Base-by-base conservation (phyloP, 202 grass and related monocot genomes). In the Cymbopogon flexuosus region DNA sequence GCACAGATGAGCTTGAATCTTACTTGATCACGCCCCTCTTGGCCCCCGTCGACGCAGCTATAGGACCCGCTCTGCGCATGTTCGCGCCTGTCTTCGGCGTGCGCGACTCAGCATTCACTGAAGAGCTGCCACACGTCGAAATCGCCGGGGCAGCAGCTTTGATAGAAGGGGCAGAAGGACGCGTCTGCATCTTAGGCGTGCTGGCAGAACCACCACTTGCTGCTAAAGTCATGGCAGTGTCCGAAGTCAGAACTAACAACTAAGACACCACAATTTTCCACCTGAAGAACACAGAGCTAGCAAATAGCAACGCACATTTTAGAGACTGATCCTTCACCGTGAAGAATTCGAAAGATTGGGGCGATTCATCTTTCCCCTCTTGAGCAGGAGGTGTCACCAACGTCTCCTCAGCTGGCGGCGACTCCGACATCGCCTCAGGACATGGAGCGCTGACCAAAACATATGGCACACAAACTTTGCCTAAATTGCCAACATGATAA, bases 21-120 rank as follows among this genome's bases (percentile, higher is more conserved):
- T 83, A 93, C 96, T 91, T 99, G 57, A 83, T 85, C 72, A 84
- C 22, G 70, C 70, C 91, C 79, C 73, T 93, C 60, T 89, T 86
- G 23, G 34, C 43, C 31, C 45, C 74, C 56, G 56, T 91, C 40
- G 73, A 62, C 11, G 39, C 60, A 27, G 73, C 77, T 11, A 18
- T 12, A 30, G 54, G 4, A 81, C 43, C 43, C 86, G 33, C 71
- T 73, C 75, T 94, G 49, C 63, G 65, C 16, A 68, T 14, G 70
- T 66, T 87, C 33, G 8, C 72, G 67, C 85, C 83, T 11, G 41
- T 54, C 70, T 87, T 84, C 0, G 80, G 81, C 23, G 75, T 89
- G 72, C 19, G 81, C n/a, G 63, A 30, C 24, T 73, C 69, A 4
- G 40, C 62, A 47, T 72, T 85, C 64, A 81, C 13, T 23, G 64